These are phyloP conservation scores for Hanseniaspora lachancei DNA, from an alignment of 805 yeast species.

Conservation along the genomic window DNA sequence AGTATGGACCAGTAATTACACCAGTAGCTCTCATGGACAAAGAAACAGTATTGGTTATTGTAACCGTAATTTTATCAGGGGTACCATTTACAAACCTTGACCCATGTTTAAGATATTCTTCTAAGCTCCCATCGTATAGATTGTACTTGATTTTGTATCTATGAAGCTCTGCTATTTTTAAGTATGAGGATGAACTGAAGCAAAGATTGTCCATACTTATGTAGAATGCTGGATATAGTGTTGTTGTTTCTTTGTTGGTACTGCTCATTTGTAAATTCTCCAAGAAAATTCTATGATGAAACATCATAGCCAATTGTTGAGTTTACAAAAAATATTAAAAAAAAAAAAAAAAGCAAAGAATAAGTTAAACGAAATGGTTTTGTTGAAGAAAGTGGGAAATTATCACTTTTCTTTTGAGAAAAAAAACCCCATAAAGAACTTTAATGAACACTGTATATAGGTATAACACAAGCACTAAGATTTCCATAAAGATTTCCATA, in stretches of 20 bases:
- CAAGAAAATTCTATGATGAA: too few species aligned
- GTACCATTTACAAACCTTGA: background rate
- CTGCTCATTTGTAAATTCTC: background rate
- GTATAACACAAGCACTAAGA: background rate
- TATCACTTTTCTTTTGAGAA: background rate
- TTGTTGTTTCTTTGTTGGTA: background rate
- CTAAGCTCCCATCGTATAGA: slow-evolving; percentile 23
- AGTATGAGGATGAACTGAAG: slow-evolving; percentile 36
- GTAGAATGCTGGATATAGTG: too few species aligned
- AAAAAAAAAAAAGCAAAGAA: background rate
- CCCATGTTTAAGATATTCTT: background rate
- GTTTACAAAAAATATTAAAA: too few species aligned
- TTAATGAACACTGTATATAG: too few species aligned
- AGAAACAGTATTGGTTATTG: slow-evolving; percentile 48
- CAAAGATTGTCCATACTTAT: background rate
- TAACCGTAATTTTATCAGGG: slow-evolving; percentile 32
- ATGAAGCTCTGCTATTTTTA: slow-evolving; percentile 49
- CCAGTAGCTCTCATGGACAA: slow-evolving; percentile 47
- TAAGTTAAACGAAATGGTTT: background rate
- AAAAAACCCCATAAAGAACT: background rate
- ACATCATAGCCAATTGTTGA: background rate
- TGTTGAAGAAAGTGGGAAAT: background rate
- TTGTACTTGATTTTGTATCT: slow-evolving; percentile 42
- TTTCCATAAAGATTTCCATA: slow-evolving; percentile 7
- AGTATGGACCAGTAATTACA: slow-evolving; percentile 55